Conservation (phyloP, 2,329 filamentous ascomycete genomes). For the Penicillium sp. region DNA sequence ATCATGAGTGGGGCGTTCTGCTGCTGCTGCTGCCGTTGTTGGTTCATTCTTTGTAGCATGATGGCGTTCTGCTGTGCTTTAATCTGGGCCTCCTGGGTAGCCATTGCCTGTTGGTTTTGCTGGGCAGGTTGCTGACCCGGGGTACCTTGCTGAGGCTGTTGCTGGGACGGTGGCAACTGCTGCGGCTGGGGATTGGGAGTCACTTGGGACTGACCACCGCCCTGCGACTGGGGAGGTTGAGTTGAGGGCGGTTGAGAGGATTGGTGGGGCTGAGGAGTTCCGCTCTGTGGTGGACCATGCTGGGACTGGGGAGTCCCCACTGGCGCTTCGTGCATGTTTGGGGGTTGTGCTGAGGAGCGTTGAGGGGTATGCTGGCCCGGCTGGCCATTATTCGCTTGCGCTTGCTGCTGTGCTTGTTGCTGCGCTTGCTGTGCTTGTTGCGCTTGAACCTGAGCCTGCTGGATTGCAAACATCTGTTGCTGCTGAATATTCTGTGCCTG, state of each 20-base stretch:
- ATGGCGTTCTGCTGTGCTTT: constrained; percentile 43
- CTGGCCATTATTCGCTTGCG: constrained; percentile 23
- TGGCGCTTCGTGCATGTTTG: constrained; percentile 44
- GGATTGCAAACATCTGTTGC: constrained; percentile 32
- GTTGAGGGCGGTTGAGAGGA: constrained; percentile 32
- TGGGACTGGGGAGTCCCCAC: constrained; percentile 47
- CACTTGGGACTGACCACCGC: constrained; percentile 34
- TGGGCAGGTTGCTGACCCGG: constrained; percentile 34
- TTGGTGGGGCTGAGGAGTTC: constrained; percentile 39
- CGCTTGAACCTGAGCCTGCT: constrained; percentile 24
- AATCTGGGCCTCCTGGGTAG: constrained; percentile 41
- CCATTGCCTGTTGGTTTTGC: constrained; percentile 41
- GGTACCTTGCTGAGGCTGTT: constrained; percentile 30
- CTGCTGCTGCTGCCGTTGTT: constrained; percentile 39
- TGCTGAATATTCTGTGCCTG: constrained; percentile 46
- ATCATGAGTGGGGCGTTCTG: constrained; percentile 52
- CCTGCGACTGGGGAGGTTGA: constrained; percentile 38
- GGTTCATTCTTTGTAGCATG: constrained; percentile 41
- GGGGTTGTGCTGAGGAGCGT: constrained; percentile 42
- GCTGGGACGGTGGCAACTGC: constrained; percentile 40
- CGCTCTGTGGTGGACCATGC: constrained; percentile 39
- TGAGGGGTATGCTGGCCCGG: constrained; percentile 39
- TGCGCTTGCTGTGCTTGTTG: constrained; percentile 15
- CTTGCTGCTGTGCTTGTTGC: constrained; percentile 24
- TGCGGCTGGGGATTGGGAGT: constrained; percentile 39